Conservation (phyloP, 352 stramenopile genomes). For the Phytopythium vexans region DNA sequence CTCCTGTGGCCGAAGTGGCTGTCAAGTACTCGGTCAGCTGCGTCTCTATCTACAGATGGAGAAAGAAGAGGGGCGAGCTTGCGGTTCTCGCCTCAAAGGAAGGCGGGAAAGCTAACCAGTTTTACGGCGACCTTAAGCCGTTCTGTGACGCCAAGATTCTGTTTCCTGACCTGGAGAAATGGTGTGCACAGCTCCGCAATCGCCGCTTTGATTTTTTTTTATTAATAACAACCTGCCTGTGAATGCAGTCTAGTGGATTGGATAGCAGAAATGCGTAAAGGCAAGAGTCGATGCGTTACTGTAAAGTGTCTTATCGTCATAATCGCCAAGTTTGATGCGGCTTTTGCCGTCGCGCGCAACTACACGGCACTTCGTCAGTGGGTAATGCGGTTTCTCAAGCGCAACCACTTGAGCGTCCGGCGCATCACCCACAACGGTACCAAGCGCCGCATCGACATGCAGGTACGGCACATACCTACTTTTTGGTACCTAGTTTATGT, state of each 20-base stretch:
- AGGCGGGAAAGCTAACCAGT: too few relatives aligned
- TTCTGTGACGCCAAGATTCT: not conserved
- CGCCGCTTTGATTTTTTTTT: slow-evolving; percentile 1
- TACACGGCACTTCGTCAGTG: not conserved
- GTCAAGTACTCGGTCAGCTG: not conserved
- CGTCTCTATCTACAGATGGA: slow-evolving; percentile 4
- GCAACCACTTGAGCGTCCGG: slow-evolving; percentile 4
- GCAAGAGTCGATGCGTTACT: slow-evolving; percentile 1
- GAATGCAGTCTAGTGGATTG: slow-evolving; percentile 4
- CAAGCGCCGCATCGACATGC: not conserved
- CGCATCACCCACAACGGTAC: slow-evolving; percentile 6
- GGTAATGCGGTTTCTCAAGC: slow-evolving; percentile 6
- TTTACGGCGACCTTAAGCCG: too few relatives aligned
- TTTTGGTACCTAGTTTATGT: slow-evolving; percentile 1
- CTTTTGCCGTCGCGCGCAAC: not conserved
- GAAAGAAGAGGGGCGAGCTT: too few relatives aligned
- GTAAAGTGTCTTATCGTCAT: slow-evolving; percentile 8
- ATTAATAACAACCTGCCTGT: too few relatives aligned
- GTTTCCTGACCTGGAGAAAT: slow-evolving; percentile 2
- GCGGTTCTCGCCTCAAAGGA: too few relatives aligned
- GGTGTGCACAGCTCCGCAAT: too few relatives aligned
- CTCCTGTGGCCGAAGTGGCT: not conserved
- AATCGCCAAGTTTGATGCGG: slow-evolving; percentile 3
- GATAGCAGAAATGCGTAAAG: slow-evolving; percentile 2
- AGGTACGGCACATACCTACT: slow-evolving; percentile 2